Evolutionary conservation across 495 filamentous ascomycete species (phyloP).

Genomic region (Lasiosphaeria ovina): DNA sequence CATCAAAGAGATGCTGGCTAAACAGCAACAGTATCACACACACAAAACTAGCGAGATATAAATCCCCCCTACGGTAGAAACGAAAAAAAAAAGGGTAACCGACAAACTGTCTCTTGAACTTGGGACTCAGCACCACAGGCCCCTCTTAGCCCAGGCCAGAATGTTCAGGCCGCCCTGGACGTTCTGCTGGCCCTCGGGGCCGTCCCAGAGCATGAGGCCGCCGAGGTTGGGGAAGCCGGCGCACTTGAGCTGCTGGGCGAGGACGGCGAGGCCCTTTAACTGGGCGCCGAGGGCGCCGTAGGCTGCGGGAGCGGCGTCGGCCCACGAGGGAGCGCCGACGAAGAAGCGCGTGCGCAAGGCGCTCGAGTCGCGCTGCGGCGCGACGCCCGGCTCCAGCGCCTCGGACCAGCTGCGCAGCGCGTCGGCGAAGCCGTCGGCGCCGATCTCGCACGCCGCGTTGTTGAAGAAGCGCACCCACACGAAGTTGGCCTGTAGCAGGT

Average conservation of each 20-base stretch:
- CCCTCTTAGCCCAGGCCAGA: conserved; percentile 16
- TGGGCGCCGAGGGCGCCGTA: conserved; percentile 8
- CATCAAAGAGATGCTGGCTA: no score
- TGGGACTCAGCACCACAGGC: no score
- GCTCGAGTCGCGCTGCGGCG: conserved; percentile 9
- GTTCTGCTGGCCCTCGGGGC: conserved; percentile 16
- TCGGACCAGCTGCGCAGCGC: conserved; percentile 14
- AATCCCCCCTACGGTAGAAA: no score
- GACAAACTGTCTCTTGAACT: no score
- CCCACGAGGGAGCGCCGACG: conserved; percentile 4
- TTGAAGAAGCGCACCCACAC: conserved; percentile 24
- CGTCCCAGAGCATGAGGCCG: conserved; percentile 18
- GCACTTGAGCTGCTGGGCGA: conserved; percentile 3
- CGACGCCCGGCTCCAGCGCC: conserved; percentile 6
- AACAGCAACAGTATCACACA: no score
- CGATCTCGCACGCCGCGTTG: conserved; percentile 15
- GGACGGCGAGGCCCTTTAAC: neutral
- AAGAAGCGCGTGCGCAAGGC: conserved; percentile 12
- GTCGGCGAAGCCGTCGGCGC: conserved; percentile 7
- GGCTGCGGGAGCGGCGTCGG: neutral
- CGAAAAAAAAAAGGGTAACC: no score
- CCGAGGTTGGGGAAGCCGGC: conserved; percentile 4
- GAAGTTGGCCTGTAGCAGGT: conserved; percentile 21
- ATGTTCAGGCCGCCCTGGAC: conserved; percentile 11
- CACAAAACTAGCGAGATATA: no score